Conservation (phyloP, 2,329 filamentous ascomycete species). For the Colletotrichum gigasporum region DNA sequence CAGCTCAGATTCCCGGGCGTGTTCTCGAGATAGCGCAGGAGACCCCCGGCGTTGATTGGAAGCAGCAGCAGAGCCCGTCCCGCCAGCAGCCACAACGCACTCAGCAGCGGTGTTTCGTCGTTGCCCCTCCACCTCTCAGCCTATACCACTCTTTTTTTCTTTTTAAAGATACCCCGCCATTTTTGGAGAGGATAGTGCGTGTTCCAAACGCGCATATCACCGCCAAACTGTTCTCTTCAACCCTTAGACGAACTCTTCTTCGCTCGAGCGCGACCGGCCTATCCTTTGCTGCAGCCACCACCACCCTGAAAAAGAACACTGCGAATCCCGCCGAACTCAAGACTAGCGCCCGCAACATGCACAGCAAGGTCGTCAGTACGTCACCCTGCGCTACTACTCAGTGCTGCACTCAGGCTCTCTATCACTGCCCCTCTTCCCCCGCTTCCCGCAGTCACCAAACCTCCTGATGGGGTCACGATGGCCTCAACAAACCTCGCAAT, state of each 20-base stretch:
- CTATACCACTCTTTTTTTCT: slow-evolving; percentile 24
- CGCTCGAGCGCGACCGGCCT: slow-evolving; percentile 79
- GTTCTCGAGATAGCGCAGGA: slow-evolving; percentile 18
- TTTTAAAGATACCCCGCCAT: slow-evolving; percentile 31
- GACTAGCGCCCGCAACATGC: slow-evolving; percentile 73
- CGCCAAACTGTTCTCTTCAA: slow-evolving; percentile 94
- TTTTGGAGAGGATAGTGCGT: slow-evolving; percentile 26
- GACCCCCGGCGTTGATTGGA: slow-evolving; percentile 15
- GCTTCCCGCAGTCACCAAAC: too few species aligned
- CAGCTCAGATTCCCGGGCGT: background rate
- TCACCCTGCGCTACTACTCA: too few species aligned
- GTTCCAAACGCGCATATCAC: slow-evolving; percentile 41
- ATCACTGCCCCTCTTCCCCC: slow-evolving; percentile 34
- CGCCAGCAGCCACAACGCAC: too few species aligned
- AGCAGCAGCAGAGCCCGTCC: slow-evolving; percentile 11
- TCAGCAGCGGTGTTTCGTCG: too few species aligned
- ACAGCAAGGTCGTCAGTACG: slow-evolving; percentile 90
- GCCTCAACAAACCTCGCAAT: slow-evolving; percentile 13
- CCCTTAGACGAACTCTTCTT: slow-evolving; percentile 75
- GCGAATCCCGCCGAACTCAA: slow-evolving; percentile 47
- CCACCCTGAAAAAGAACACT: slow-evolving; percentile 65
- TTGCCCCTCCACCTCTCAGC: slow-evolving; percentile 24
- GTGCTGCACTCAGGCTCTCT: too few species aligned
- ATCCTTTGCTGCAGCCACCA: slow-evolving; percentile 74
- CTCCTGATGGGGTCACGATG: slow-evolving; percentile 1